Conservation (phyloP, 164 flowering plant species). For the Tinospora cordifolia region DNA sequence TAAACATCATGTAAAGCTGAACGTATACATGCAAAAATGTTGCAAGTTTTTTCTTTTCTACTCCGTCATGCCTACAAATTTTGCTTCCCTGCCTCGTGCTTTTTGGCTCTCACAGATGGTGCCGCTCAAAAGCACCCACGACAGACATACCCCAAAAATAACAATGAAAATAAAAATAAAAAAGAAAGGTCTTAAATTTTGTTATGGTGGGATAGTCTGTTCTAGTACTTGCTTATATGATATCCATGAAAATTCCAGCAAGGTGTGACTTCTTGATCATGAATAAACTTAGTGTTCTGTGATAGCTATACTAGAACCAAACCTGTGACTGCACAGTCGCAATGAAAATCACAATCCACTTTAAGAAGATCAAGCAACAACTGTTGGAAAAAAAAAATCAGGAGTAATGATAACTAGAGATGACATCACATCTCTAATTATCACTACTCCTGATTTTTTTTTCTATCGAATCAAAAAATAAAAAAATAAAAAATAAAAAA, state of each 20-base stretch:
- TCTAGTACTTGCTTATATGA: neutral
- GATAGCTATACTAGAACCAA: neutral
- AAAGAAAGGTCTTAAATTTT: neutral
- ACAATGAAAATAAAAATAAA: no score
- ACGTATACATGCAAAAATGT: neutral
- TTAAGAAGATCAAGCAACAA: neutral
- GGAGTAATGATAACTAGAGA: neutral
- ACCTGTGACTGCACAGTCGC: neutral
- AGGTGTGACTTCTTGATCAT: constrained; percentile 1
- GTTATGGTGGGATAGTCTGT: neutral
- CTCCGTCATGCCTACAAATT: neutral
- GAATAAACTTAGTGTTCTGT: constrained; percentile 1
- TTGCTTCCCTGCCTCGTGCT: neutral
- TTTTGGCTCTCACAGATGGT: neutral
- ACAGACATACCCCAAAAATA: no score
- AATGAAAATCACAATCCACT: neutral
- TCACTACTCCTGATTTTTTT: no score
- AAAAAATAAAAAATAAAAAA: no score
- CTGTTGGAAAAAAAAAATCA: neutral
- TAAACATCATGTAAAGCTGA: neutral
- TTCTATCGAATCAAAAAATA: no score
- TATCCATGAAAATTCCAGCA: neutral
- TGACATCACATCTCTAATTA: no score
- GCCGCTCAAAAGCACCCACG: no score
- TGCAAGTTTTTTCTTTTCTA: neutral